Conservation (phyloP, 2,329 filamentous ascomycete species). For the Colletotrichum graminicola region DNA sequence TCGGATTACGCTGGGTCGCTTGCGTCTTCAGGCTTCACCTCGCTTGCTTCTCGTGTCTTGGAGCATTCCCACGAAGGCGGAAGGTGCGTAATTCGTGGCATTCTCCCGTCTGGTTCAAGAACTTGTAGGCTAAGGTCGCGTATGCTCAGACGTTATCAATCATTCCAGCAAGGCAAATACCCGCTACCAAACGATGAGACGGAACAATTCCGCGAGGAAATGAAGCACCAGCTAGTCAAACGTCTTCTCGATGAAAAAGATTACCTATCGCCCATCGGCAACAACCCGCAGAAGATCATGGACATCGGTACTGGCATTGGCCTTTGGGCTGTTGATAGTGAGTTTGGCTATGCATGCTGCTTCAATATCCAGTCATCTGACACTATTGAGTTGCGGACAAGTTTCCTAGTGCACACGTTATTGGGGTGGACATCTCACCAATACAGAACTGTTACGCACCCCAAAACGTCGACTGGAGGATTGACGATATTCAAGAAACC, state of each 20-base stretch:
- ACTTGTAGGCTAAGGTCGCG: constrained; percentile 17
- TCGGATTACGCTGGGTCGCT: constrained; percentile 57
- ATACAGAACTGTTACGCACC: constrained; percentile 63
- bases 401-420: constrained; percentile 59
- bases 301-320: constrained; percentile 64
- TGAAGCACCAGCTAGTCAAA: constrained; percentile 63
- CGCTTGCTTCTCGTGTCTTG: constrained; percentile 47
- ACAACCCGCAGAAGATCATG: constrained; percentile 61
- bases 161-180: constrained; percentile 60
- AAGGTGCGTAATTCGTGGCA: constrained; percentile 33
- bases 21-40: constrained; percentile 56
- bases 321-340: constrained; percentile 68
- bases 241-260: constrained; percentile 59
- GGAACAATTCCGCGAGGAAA: constrained; percentile 62
- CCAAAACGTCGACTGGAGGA: constrained; percentile 69
- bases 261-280: constrained; percentile 58
- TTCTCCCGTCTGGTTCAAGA: not conserved
- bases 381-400: constrained; percentile 56
- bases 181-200: constrained; percentile 66
- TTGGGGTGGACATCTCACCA: constrained; percentile 59
- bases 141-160: constrained; percentile 61
- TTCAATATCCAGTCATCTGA: constrained; percentile 16
- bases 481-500: constrained; percentile 56
- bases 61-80: constrained; percentile 41
- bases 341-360: constrained; percentile 37